Evolutionary conservation across 116 monocot species (phyloP), one percentile per base, ranked within the genome.

Genomic region (Trichopus zeylanicus): DNA sequence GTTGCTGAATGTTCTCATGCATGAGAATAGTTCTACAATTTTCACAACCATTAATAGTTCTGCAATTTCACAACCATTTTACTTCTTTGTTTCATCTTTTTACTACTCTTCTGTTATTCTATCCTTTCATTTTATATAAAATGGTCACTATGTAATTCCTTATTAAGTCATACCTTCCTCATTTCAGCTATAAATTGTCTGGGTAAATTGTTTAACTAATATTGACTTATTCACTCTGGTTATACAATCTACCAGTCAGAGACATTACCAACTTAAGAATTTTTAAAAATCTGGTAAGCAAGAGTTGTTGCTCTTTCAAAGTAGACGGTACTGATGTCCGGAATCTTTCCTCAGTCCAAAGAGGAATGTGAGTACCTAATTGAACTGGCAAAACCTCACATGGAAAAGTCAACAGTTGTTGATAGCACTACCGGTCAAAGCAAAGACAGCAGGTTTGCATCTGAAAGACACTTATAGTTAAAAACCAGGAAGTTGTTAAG

Each of bases 321-420:
- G 42, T 42, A 30, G 39, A 55, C 26, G 24, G 25, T 10, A 55
- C 20, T 42, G 26, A 68, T 37, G 9, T 29, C 57, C 52, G 12
- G 3, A 32, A 25, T 35, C 21, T 8, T 38, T 46, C 57, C 9
- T 18, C 63, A 85, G 85, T 85, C 85, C 49, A 85, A 85, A 70
- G 80, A 85, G 47, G 85, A 85, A 55, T 85, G 85, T 49, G 77
- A 85, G 30, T 69, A 85, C 57, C 46, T 85, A 30, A 81, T 85
- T 64, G 67, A 65, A 68, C 55, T 77, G 63, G 81, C 77, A 38
- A 80, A 66, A 60, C 85, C 81, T 68, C 66, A 74, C 67, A 81
- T 85, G 85, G 29, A 53, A 6, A 85, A 85, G 67, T 85, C 85
- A 25, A 77, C 74, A 29, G 85, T 85, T 64, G 85, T 85, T 46